Base-by-base conservation (phyloP, 2,329 filamentous ascomycete species). In the Stemphylium beticola region DNA sequence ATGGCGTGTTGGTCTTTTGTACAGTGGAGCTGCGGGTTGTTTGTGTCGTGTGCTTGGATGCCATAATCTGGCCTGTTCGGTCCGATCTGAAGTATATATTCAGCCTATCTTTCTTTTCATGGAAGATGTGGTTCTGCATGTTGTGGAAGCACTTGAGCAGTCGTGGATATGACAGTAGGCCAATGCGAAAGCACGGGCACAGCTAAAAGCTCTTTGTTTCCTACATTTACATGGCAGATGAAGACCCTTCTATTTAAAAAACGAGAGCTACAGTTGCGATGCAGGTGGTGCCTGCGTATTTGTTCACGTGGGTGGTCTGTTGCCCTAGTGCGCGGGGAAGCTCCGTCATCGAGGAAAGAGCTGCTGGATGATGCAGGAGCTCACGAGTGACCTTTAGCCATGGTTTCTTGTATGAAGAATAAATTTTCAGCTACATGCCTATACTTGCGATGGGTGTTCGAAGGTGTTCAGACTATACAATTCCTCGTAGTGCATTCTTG, bases 281-380 rank as follows among this genome's bases (percentile, higher is more conserved):
- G 18, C 31, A 18, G 20, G 45, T 33, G 44, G 29, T 33, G 24
- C 33, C 18, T 36, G 39, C 38, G 43, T 49, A 29, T 18, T 33
- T 38, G 33, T 39, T 44, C 45, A 49, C 51, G 46, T 44, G 26
- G n/a, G n/a, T 42, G n/a, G 8, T 44, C 31, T 53, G 40, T 20
- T 31, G 39, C 40, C 12, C 33, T 41, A 15, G 24, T 32, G 26
- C 14, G 32, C 31, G 42, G 42, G 42, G 42, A 45, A 45, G 45
- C 45, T 33, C 26, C 33, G 45, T 44, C 51, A 44, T 44, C 34
- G 24, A 49, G 39, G n/a, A 26, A n/a, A 29, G 20, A 14, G 26
- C 26, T 38, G 11, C 26, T 18, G 12, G 12, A 32, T 17, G 14
- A 39, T 18, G 18, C 26, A 39, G 11, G 22, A 47, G 36, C 44